A percentile compares a stretch with the other conserved stretches of the same genome.
These are phyloP conservation scores for Naumovozyma baii DNA, from an alignment of 805 yeast species.

Conservation along the genomic window DNA sequence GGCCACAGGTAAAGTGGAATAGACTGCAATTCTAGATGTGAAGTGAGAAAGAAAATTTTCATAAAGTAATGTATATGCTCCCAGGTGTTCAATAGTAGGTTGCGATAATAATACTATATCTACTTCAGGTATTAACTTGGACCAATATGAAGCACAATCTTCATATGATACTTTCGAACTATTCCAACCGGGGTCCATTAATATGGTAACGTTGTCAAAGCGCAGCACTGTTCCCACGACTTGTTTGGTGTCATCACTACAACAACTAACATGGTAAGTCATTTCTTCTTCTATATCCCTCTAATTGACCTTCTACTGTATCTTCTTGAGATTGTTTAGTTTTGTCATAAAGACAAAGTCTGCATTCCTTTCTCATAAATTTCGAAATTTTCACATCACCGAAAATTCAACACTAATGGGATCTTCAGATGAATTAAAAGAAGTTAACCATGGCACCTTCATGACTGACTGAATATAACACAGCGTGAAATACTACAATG, in stretches of 20 bases:
- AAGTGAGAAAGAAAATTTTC: conserved; percentile 44
- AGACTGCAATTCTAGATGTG: conserved; percentile 59
- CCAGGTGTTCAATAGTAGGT: conserved; percentile 66
- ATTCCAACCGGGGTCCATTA: conserved; percentile 74
- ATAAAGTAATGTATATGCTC: conserved; percentile 67
- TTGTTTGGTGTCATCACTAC: conserved; percentile 23
- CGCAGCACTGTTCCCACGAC: conserved; percentile 41
- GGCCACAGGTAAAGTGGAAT: conserved; percentile 82
- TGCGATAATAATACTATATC: conserved; percentile 79
- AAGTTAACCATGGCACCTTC: too few relatives aligned
- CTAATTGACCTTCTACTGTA: not conserved
- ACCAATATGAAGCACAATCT: conserved; percentile 29
- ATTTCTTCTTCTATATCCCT: conserved; percentile 4
- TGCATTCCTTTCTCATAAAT: not conserved
- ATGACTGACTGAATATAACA: too few relatives aligned
- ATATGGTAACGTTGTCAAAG: conserved; percentile 43
- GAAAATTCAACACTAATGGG: too few relatives aligned
- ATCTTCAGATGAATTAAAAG: too few relatives aligned
- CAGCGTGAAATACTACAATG: too few relatives aligned
- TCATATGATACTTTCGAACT: conserved; percentile 36
- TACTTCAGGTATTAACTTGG: conserved; percentile 37
- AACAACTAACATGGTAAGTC: conserved; percentile 20
- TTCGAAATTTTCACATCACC: not conserved
- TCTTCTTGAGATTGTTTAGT: too few relatives aligned
- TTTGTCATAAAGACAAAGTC: too few relatives aligned